Percentiles rank a stretch among this genome's conserved stretches.
Evolutionary conservation across 1,284 basidiomycete genomes (phyloP).

Genomic region (Ustilago hordei): DNA sequence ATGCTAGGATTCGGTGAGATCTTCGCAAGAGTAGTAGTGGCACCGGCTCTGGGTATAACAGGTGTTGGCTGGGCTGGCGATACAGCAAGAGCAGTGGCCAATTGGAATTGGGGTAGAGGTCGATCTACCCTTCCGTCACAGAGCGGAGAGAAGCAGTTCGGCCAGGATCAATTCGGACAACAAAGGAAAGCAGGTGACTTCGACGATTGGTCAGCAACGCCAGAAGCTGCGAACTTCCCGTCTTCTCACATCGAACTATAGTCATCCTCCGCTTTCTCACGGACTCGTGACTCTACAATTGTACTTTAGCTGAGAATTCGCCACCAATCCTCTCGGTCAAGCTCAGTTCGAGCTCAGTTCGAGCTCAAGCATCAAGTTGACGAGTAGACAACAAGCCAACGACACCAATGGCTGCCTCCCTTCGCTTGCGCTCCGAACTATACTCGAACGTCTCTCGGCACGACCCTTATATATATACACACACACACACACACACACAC

Average conservation of each 20-base stretch:
- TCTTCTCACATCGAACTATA: conserved; percentile 21
- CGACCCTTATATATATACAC: too few relatives aligned
- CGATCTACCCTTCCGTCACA: neutral
- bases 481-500: too few relatives aligned
- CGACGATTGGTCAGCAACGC: conserved; percentile 38
- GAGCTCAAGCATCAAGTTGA: too few relatives aligned
- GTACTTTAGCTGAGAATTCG: too few relatives aligned
- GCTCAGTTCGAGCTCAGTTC: too few relatives aligned
- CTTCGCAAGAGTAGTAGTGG: conserved; percentile 87
- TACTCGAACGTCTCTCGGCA: too few relatives aligned
- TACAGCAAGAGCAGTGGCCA: conserved; percentile 39
- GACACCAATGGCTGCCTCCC: too few relatives aligned
- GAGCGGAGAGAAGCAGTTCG: conserved; percentile 12
- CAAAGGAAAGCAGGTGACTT: conserved; percentile 31
- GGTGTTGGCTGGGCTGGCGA: conserved; percentile 42
- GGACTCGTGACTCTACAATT: too few relatives aligned
- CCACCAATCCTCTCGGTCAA: too few relatives aligned
- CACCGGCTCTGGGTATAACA: conserved; percentile 61
- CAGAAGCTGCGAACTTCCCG: conserved; percentile 1
- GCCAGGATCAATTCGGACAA: conserved; percentile 4
- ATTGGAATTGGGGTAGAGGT: conserved; percentile 30
- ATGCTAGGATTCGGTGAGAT: conserved; percentile 99
- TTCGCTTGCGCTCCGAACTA: too few relatives aligned
- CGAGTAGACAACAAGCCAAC: too few relatives aligned
- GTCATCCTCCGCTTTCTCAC: too few relatives aligned